Conservation (phyloP, 1,139 yeast genomes). For the Zygoascus hellenicus region DNA sequence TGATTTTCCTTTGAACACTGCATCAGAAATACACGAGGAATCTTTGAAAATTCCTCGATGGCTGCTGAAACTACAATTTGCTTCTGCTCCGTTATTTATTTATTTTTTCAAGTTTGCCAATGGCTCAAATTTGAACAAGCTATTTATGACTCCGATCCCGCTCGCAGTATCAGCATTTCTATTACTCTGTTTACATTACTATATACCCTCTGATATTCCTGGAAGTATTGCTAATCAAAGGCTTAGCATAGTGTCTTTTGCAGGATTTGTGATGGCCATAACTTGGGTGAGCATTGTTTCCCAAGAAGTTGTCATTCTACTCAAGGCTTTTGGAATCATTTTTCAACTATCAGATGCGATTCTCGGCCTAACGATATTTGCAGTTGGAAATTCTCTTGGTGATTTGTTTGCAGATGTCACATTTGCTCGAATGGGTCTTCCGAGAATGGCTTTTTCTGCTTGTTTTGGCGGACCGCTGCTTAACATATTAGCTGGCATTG, state of each 20-base stretch:
- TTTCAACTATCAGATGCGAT: constrained; percentile 70
- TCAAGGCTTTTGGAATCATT: constrained; percentile 57
- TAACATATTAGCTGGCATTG: constrained; percentile 57
- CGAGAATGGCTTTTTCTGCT: constrained; percentile 89
- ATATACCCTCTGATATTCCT: constrained; percentile 13
- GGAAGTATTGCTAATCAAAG: constrained; percentile 5
- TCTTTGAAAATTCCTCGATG: constrained; percentile 16
- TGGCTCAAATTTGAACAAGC: neutral
- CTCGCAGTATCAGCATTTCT: constrained; percentile 10
- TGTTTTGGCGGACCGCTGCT: constrained; percentile 90
- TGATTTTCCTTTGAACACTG: no score
- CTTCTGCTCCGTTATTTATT: constrained; percentile 26
- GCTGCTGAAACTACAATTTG: constrained; percentile 28
- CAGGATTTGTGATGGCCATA: constrained; percentile 65
- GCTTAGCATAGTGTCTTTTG: constrained; percentile 20
- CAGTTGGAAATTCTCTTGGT: constrained; percentile 88
- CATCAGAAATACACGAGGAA: neutral
- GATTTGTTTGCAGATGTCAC: constrained; percentile 83
- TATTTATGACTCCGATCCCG: constrained; percentile 46
- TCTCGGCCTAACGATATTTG: constrained; percentile 80
- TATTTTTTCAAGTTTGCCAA: constrained; percentile 13
- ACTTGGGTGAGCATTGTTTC: constrained; percentile 75
- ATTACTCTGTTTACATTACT: constrained; percentile 7
- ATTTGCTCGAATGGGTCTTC: constrained; percentile 79
- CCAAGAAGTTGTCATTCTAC: constrained; percentile 62